Evolutionary conservation across 1,139 yeast species (phyloP), one percentile per base, ranked within the genome.

Genomic region (Blastobotrys capitulatus): DNA sequence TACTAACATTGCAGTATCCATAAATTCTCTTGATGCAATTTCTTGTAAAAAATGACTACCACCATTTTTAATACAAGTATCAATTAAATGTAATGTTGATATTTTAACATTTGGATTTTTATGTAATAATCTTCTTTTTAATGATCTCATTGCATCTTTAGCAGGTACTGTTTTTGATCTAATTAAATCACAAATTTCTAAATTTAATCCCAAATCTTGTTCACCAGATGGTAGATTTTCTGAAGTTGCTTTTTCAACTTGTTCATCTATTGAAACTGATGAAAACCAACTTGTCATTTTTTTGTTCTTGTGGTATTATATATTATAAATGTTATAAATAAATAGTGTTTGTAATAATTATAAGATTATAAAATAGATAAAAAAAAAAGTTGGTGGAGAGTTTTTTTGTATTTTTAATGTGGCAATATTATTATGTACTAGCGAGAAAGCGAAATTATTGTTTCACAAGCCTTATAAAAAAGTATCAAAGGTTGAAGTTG

Each of bases 211-310:
- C 54, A 87, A 75, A 60, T 92, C 97, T 49, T 87, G 76, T 60
- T 89, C 96, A 2, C 97, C 98, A 61, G 86, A 82, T 2, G 97
- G 97, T 47, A 92, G 84, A 19, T 86, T 72, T 65, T 88, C 96
- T 32, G 92, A 83, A 0, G 97, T 89, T 13, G 97, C 96, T 57
- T 78, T 80, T 48, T 77, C 77, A 46, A 90, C 79, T 59, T 83
- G 79, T 51, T 73, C 75, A 55, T 86, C 95, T 40, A 86, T 71
- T 19, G 76, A 75, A 4, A 74, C 68, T 18, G 72, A 68, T 18
- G 78, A 65, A 63, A 83, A 83, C 90, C 90, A 83, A 44, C 89
- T 76, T 61, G 32, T 6, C 32, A 29, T 29, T 29, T 29, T 29
- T 13, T 29, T 6, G 7, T n/a, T n/a, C n/a, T n/a, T n/a, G n/a